Evolutionary conservation across 169 alveolate species (phyloP), one percentile per base, ranked within the genome.

Genomic region (Plasmodium vivax): DNA sequence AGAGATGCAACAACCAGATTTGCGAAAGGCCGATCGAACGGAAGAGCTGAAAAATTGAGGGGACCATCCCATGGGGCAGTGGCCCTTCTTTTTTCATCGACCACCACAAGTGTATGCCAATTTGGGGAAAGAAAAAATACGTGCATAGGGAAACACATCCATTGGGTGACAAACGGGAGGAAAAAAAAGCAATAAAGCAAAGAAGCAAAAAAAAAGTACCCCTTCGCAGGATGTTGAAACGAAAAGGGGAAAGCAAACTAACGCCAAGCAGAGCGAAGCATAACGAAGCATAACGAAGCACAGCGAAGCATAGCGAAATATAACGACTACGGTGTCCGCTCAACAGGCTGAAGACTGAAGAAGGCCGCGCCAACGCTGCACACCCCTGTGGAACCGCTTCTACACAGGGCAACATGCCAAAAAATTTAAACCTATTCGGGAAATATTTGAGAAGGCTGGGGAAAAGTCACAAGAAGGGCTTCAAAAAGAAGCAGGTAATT

Each of bases 401-500:
- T 7, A 41, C 54, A 16, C 74, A 38, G 58, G 36, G 32, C 56
- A 71, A 58, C 27, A 96, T 96, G 98, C 97, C 97, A 23, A 87
- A 96, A 38, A 94, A 94, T 90, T 95, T 96, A 74, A 93, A 91
- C 74, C 83, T 96, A 30, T 96, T 96, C 68, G 98, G 98, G 54
- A 96, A 96, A 94, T 96, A 96, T 77, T 93, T 96, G 38, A 93
- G 98, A 84, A 93, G 96, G 58, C 93, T 95, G 68, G 98, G 98
- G 94, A 94, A 84, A 58, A 72, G 74, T 56, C 92, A 83, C 58
- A 92, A 96, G 81, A 95, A 95, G 85, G 98, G 97, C 62, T 97
- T 96, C 95, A 97, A 97, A 91, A 96, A 96, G 92, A 93, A 94
- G 94, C 98, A 96, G 58, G 82, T 97, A 84, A 95, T 96, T 81